Evolutionary conservation across 345 rosid species (phyloP).

Genomic region (Angophora floribunda): DNA sequence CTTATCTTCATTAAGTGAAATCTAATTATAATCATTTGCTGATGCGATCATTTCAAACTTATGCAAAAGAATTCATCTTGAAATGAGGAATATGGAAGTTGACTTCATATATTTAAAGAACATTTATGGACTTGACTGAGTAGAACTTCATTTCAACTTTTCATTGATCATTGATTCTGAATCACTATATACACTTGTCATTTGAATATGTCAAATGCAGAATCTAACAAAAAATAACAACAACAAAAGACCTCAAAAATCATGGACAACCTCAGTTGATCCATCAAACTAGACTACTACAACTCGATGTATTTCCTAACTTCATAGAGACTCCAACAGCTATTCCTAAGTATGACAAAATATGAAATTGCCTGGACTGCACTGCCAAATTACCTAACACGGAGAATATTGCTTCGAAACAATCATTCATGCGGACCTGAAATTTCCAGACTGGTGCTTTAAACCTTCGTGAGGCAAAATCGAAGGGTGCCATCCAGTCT

Average conservation of each 20-base stretch:
- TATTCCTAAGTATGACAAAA: too few species aligned
- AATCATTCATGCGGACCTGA: too few species aligned
- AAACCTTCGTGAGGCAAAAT: neutral
- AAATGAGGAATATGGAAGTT: neutral
- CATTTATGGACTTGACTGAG: neutral
- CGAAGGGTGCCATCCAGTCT: neutral
- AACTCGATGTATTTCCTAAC: neutral
- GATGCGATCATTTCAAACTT: too few species aligned
- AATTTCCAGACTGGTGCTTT: neutral
- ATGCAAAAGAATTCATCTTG: conserved; percentile 1
- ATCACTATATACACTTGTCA: neutral
- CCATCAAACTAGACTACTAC: neutral
- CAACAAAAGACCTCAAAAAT: neutral
- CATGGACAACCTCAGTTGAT: neutral
- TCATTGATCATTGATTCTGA: neutral
- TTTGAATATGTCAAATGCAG: neutral
- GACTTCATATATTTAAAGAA: neutral
- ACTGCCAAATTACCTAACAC: neutral
- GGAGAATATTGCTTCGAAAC: neutral
- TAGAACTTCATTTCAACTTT: neutral
- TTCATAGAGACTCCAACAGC: neutral
- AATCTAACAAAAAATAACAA: neutral
- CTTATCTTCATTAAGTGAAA: conserved; percentile 1
- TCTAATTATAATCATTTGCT: too few species aligned
- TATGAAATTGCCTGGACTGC: neutral